Conservation (phyloP, 768 basidiomycete species). For the Amanita thiersii region DNA sequence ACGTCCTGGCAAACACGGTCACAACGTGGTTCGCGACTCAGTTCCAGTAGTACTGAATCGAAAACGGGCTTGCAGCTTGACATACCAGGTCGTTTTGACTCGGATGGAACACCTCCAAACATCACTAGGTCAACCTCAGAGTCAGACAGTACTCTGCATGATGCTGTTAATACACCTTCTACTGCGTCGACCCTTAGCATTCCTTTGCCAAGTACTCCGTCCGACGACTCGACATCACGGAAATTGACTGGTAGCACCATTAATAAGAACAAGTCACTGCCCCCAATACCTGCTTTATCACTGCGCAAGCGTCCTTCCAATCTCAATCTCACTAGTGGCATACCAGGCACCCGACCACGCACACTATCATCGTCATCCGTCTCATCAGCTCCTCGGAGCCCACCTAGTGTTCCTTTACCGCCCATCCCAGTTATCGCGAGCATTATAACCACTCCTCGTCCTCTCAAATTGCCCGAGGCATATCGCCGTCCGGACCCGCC, state of each 20-base stretch:
- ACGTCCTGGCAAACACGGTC: constrained; percentile 17
- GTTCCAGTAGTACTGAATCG: constrained; percentile 24
- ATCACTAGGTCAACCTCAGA: constrained; percentile 8
- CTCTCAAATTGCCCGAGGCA: constrained; percentile 8
- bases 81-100: constrained; percentile 12
- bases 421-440: constrained; percentile 11
- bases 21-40: constrained; percentile 12
- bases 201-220: constrained; percentile 25
- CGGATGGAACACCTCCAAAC: background rate
- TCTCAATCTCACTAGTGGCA: constrained; percentile 9
- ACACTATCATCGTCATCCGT: constrained; percentile 8
- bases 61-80: constrained; percentile 17
- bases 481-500: constrained; percentile 11
- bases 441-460: constrained; percentile 3
- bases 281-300: constrained; percentile 20
- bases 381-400: background rate
- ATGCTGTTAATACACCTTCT: constrained; percentile 21
- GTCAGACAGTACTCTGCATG: constrained; percentile 13
- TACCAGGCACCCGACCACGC: constrained; percentile 7
- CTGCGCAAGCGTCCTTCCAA: constrained; percentile 10
- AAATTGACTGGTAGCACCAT: constrained; percentile 8
- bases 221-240: constrained; percentile 15
- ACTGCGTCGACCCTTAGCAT: constrained; percentile 27
- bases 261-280: constrained; percentile 28
- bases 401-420: constrained; percentile 3